Evolutionary conservation across 805 yeast genomes (phyloP).

Genomic region (Yarrowia sp.): DNA sequence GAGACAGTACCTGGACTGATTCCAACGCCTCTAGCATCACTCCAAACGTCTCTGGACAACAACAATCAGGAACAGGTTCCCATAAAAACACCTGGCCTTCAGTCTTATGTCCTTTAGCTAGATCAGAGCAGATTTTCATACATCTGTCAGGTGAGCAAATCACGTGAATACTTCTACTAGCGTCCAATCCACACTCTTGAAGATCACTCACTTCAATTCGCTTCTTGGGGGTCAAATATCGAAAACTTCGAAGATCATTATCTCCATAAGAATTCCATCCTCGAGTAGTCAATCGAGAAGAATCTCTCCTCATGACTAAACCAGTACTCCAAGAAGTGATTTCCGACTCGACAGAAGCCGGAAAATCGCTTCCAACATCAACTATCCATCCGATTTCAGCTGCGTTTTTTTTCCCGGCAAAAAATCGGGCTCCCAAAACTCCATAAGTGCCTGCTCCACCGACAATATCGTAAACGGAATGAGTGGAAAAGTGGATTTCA

Average conservation of each 20-base stretch:
- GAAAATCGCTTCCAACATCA: conserved; percentile 81
- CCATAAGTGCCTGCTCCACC: conserved; percentile 94
- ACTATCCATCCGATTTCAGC: conserved; percentile 60
- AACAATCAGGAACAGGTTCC: conserved; percentile 85
- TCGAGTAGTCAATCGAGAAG: conserved; percentile 62
- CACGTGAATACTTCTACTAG: conserved; percentile 50
- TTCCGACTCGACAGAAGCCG: conserved; percentile 45
- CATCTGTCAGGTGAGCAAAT: conserved; percentile 71
- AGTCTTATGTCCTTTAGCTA: conserved; percentile 32
- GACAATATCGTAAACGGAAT: conserved; percentile 50
- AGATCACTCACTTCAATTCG: conserved; percentile 60
- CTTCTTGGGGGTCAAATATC: conserved; percentile 59
- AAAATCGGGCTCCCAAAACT: conserved; percentile 63
- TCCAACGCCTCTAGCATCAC: conserved; percentile 43
- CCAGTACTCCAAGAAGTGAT: conserved; percentile 64
- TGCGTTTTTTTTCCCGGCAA: conserved; percentile 45
- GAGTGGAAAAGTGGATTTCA: conserved; percentile 60
- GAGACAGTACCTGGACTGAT: conserved; percentile 63
- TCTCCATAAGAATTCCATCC: conserved; percentile 76
- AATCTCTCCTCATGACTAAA: conserved; percentile 52
- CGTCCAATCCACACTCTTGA: conserved; percentile 31
- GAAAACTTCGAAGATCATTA: conserved; percentile 59
- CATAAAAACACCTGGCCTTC: conserved; percentile 53
- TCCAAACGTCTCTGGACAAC: conserved; percentile 52
- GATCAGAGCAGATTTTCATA: conserved; percentile 45